Evolutionary conservation across 2,329 filamentous ascomycete species (phyloP), one percentile per base, ranked within the genome.

Genomic region (Periglandula ipomoeae): DNA sequence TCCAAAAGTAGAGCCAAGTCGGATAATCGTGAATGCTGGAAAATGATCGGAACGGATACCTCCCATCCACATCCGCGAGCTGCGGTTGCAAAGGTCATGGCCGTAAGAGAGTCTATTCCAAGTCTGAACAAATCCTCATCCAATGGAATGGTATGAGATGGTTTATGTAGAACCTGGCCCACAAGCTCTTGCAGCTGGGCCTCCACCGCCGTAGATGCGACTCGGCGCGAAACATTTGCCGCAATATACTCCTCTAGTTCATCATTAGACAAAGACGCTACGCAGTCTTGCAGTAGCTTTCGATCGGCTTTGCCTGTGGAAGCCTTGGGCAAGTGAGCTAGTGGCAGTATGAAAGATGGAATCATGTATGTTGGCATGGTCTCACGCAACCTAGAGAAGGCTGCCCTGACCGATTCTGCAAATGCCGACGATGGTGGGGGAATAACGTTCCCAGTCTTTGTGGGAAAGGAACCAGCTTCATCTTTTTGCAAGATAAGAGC

Each of bases 61-160:
- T 30, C 41, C 41, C 24, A 32, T 13, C 41, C 41, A 19, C 10
- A 17, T 20, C 24, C n/a, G 6, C 41, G 41, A 5, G 24, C 41
- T 3, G 24, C 15, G 3, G 41, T 30, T 20, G 41, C n/a, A 2
- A 43, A 26, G 26, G 41, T 43, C 41, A 43, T 43, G 26, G 24
- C 41, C 41, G 41, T 43, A n/a, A 43, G 41, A 6, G 41, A 43
- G 41, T 43, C 41, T n/a, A 43, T n/a, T 32, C 41, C 41, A 5
- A 43, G 2, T 19, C 24, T 17, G 41, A 43, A 43, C 11, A 43
- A 17, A 19, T 43, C 41, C 17, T 43, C 41, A 6, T 43, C 41
- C 9, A 43, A 19, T 10, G 41, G 17, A 20, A 43, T 30, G 10
- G 24, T 20, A 30, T 22, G 24, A 13, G 6, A 10, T 17, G 41